Evolutionary conservation across 768 basidiomycete species (phyloP).

Genomic region (Pleurotus eryngii): DNA sequence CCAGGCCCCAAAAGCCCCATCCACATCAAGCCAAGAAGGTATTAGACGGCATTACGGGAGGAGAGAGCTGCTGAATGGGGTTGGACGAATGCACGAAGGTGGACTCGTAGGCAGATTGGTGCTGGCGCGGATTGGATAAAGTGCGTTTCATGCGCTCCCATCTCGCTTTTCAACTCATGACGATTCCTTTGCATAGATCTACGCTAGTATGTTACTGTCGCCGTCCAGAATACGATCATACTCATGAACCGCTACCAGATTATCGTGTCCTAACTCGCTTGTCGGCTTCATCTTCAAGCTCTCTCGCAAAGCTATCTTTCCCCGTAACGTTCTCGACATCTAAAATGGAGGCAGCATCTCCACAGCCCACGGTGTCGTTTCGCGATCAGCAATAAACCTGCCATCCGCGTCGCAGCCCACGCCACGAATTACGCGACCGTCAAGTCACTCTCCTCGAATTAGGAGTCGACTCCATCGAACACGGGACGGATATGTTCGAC

Average conservation of each 20-base stretch:
- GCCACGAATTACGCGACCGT: conserved; percentile 32
- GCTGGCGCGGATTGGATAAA: conserved; percentile 70
- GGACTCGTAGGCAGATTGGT: conserved; percentile 56
- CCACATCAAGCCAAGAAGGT: conserved; percentile 39
- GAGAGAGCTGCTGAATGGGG: no score
- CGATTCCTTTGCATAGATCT: conserved; percentile 33
- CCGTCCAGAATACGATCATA: conserved; percentile 12
- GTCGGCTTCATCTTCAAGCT: conserved; percentile 32
- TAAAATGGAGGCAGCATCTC: conserved; percentile 45
- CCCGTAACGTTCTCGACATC: conserved; percentile 40
- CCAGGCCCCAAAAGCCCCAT: conserved; percentile 53
- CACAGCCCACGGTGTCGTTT: conserved; percentile 27
- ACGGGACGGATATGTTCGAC: conserved; percentile 36
- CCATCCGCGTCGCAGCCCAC: conserved; percentile 47
- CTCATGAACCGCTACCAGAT: conserved; percentile 31
- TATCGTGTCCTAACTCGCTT: conserved; percentile 50
- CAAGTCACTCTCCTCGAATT: conserved; percentile 31
- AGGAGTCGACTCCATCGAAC: conserved; percentile 56
- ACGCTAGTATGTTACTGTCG: conserved; percentile 35
- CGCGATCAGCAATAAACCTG: conserved; percentile 46
- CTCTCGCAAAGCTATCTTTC: conserved; percentile 29
- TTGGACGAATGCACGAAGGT: conserved; percentile 52
- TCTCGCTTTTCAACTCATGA: background rate
- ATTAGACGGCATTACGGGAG: no score
- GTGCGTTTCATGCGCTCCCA: conserved; percentile 19